Base-by-base conservation (phyloP, 805 yeast species). In the Cyberlindnera subsufficiens region DNA sequence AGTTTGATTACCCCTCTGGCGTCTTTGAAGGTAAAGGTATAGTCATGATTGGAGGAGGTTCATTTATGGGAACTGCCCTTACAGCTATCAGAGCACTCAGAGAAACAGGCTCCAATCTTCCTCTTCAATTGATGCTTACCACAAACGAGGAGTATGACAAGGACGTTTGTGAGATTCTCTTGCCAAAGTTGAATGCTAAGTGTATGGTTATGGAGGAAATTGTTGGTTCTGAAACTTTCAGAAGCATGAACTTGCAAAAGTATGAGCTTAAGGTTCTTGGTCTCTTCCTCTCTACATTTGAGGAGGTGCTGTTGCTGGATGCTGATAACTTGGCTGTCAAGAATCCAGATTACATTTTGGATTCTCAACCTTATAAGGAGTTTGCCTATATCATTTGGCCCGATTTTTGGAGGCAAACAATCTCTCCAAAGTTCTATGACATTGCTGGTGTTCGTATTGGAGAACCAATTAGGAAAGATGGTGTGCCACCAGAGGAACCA, bases 371-470 rank as follows among this genome's bases (percentile, higher is more conserved):
- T 13, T 80, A 64, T 60, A 55, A 58, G 40, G 61, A 71, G 22
- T 64, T 60, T 14, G 73, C 76, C 1, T 61, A 79, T 42, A 61
- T 80, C n/a, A 50, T 79, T 18, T 80, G 86, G 86, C 86, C 86
- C 4, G 86, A 80, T 60, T 74, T 76, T 41, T 80, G 86, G 86
- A 71, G 80, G 16, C 68, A 85, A 54, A 78, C 86, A 7, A 79
- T 85, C 20, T 75, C 77, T 46, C 86, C 86, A 17, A 63, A 64
- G 38, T 77, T 64, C 51, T 78, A 76, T 52, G 74, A 75, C 16
- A 76, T 79, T 45, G 74, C 82, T 3, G 61, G 59, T 19, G 63
- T 78, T 3, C 71, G 75, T 25, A 53, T 56, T 37, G 66, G 49
- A 44, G 65, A 51, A 40, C 66, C 61, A 18, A 66, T 66, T 45